Evolutionary conservation across 352 stramenopile genomes (phyloP).

Genomic region (Peronospora destructor): DNA sequence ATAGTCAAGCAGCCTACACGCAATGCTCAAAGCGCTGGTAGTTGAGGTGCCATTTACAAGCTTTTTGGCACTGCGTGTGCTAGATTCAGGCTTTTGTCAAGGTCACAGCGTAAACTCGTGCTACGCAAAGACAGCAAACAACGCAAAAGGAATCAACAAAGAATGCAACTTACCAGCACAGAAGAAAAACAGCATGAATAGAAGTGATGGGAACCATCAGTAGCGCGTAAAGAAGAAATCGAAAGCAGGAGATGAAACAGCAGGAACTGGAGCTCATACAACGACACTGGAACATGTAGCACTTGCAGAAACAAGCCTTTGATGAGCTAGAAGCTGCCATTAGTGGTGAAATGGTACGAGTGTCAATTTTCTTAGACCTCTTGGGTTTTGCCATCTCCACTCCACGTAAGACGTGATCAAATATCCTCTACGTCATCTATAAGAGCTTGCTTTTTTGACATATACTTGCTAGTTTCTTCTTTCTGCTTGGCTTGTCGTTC

Average conservation of each 20-base stretch:
- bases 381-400: constrained; percentile 5
- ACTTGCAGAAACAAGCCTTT: constrained; percentile 82
- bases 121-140: constrained; percentile 12
- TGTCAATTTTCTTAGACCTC: constrained; percentile 9
- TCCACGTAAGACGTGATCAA: constrained; percentile 22
- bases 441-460: constrained; percentile 23
- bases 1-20: too few species aligned
- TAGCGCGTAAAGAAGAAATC: constrained; percentile 68
- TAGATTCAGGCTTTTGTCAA: constrained; percentile 41
- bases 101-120: too few species aligned
- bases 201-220: constrained; percentile 50
- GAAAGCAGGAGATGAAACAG: constrained; percentile 55
- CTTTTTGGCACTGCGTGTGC: too few species aligned
- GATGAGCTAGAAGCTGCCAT: constrained; percentile 77
- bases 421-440: constrained; percentile 20
- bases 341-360: constrained; percentile 26
- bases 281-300: constrained; percentile 73
- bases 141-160: constrained; percentile 63
- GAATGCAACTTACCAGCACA: constrained; percentile 60
- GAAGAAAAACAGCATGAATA: constrained; percentile 81
- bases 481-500: constrained; percentile 1
- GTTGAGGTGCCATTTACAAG: too few species aligned
- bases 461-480: constrained; percentile 1
- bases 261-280: constrained; percentile 74
- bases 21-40: too few species aligned